Base-by-base conservation (phyloP, 139 green algal species). In the Dunaliella primolecta region DNA sequence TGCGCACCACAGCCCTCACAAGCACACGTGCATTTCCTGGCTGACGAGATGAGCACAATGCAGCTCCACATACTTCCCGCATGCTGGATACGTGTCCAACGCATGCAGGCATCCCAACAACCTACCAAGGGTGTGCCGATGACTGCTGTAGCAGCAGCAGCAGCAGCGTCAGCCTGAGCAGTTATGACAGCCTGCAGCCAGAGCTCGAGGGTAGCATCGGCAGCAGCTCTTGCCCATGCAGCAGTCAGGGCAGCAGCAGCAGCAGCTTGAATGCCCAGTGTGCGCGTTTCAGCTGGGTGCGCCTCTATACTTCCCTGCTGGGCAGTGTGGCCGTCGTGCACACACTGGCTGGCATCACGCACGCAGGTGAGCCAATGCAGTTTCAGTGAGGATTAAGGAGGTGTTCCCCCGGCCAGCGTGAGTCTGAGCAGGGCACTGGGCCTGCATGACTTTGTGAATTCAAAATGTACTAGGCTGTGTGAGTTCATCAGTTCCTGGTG, bases 281-380 rank as follows among this genome's bases (percentile, higher is more conserved):
- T 64, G 46, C 75, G 1, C 75, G 75, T 30, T 80, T 80, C 75
- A 80, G 75, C 30, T 80, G 75, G 75, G 75, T 80, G 75, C 75
- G 75, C n/a, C 30, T 80, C 29, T 80, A 80, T 36, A n/a, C 33
- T 29, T 32, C 75, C 7, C 75, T 80, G 75, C n/a, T 80, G n/a
- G 75, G n/a, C 75, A 80, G 75, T 33, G 7, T 80, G 75, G 75
- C 75, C 2, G 75, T 80, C 29, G 75, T 80, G 75, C 75, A 33
- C 75, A 33, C 75, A 36, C n/a, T 80, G 1, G 33, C 30, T 27
- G 30, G 75, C 46, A 64, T 64, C 15, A 64, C 46, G 15, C 7
- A 64, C 46, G 15, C 46, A 25, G 46, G 46, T 64, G 46, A 64
- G 46, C 46, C 7, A 64, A 15, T 64, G 46, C 46, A 64, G 7